phyloP scores from a whole-genome alignment of 2,329 filamentous ascomycete species.

The Fonsecaea pugnacius region DNA sequence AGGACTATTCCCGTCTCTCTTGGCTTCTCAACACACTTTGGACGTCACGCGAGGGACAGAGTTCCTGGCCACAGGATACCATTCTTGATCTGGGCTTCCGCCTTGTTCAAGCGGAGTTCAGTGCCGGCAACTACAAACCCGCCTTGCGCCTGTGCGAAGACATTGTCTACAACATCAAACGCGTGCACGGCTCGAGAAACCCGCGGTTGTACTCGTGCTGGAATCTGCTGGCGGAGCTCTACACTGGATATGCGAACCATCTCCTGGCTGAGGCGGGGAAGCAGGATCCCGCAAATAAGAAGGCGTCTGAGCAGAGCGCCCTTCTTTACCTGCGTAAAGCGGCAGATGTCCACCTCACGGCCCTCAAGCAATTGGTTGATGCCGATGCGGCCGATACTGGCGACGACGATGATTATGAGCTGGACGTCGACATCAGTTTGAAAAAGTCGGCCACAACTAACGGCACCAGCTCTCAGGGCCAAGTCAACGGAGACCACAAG shows the following conservation, averaged over 20 bases:
- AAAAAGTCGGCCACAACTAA: conserved; percentile 10
- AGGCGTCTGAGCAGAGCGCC: conserved; percentile 25
- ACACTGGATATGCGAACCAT: conserved; percentile 35
- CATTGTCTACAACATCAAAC: conserved; percentile 61
- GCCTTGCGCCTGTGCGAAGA: conserved; percentile 57
- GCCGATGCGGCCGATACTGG: conserved; percentile 7
- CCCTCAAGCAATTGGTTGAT: conserved; percentile 30
- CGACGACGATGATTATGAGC: conserved; percentile 27
- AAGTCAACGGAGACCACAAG: conserved; percentile 31
- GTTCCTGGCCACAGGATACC: conserved; percentile 51
- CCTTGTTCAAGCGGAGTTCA: conserved; percentile 59
- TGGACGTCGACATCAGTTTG: conserved; percentile 4
- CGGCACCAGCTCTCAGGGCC: neutral
- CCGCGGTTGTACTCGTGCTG: conserved; percentile 14
- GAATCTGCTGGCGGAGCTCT: conserved; percentile 43
- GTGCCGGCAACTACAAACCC: conserved; percentile 51
- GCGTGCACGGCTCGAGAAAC: conserved; percentile 51
- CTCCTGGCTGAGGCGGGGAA: conserved; percentile 7
- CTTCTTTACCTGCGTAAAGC: conserved; percentile 43
- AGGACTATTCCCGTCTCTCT: conserved; percentile 46
- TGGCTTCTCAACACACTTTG: conserved; percentile 51
- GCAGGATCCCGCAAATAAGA: conserved; percentile 19
- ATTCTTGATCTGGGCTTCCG: conserved; percentile 59
- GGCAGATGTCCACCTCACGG: conserved; percentile 38
- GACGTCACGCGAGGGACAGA: conserved; percentile 53